phyloP scores from a whole-genome alignment of 1,284 basidiomycete species.

The Athelia psychrophila region DNA sequence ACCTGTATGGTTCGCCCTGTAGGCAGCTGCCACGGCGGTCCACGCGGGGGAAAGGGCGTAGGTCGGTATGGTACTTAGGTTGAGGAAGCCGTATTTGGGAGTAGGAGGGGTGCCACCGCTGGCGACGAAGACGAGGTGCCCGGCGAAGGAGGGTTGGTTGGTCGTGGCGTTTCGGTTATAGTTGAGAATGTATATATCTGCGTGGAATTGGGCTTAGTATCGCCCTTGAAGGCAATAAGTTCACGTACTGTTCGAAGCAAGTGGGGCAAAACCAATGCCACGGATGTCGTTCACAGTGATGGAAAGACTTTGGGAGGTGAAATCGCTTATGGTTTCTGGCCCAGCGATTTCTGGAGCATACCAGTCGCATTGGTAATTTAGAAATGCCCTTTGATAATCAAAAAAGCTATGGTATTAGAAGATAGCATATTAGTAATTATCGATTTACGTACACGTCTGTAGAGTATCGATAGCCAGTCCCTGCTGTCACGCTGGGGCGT shows the following conservation, averaged over 20 bases:
- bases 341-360: neutral
- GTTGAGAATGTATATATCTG: neutral
- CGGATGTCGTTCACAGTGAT: neutral
- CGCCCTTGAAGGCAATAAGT: neutral
- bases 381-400: neutral
- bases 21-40: neutral
- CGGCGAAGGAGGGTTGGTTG: neutral
- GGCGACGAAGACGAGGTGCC: neutral
- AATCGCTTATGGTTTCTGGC: neutral
- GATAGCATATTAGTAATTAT: neutral
- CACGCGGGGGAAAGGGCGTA: neutral
- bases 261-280: neutral
- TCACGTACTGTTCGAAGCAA: neutral
- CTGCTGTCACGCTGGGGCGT: neutral
- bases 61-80: neutral
- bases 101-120: neutral
- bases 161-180: neutral
- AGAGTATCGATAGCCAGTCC: neutral
- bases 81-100: neutral
- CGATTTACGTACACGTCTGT: neutral
- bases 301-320: neutral
- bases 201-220: neutral
- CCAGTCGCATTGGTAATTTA: neutral
- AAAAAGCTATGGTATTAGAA: too few species aligned
- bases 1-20: neutral